Evolutionary conservation across 345 rosid species (phyloP).

Genomic region (Hypericum perforatum): DNA sequence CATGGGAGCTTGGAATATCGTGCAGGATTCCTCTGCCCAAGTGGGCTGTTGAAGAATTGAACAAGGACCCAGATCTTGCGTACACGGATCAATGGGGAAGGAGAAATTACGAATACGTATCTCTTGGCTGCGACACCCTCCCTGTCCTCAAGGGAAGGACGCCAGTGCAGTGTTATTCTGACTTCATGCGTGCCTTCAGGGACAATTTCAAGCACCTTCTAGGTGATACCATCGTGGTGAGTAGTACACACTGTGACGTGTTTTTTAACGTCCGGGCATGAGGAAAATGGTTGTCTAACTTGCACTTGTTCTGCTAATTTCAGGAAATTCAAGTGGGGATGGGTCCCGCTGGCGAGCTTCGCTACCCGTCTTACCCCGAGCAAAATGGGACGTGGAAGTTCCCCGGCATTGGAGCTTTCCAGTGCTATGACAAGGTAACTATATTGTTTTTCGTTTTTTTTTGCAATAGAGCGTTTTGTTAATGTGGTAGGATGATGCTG

Average conservation of each 20-base stretch:
- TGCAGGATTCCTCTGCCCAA: constrained; percentile 77
- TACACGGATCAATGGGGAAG: constrained; percentile 99
- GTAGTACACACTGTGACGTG: not conserved
- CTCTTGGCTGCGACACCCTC: constrained; percentile 85
- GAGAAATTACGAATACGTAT: constrained; percentile 77
- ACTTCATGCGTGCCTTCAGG: constrained; percentile 87
- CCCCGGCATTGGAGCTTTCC: constrained; percentile 98
- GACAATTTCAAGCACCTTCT: constrained; percentile 73
- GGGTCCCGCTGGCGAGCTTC: constrained; percentile 99
- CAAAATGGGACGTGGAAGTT: constrained; percentile 80
- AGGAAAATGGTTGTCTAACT: not conserved
- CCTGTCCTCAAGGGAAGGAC: constrained; percentile 82
- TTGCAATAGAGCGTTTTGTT: not conserved
- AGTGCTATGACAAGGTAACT: constrained; percentile 81
- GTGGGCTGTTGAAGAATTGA: constrained; percentile 79
- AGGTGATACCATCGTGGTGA: constrained; percentile 89
- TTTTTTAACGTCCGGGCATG: not conserved
- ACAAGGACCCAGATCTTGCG: constrained; percentile 66
- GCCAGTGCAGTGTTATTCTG: constrained; percentile 88
- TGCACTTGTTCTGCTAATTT: not conserved
- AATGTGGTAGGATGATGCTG: not conserved
- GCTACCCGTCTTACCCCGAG: constrained; percentile 90
- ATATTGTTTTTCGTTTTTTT: not conserved
- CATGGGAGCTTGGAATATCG: not conserved
- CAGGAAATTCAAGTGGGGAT: constrained; percentile 98